These are phyloP conservation scores for Physcomitrellopsis africana DNA, from an alignment of 225 moss, liverwort and hornwort species.

Conservation along the genomic window DNA sequence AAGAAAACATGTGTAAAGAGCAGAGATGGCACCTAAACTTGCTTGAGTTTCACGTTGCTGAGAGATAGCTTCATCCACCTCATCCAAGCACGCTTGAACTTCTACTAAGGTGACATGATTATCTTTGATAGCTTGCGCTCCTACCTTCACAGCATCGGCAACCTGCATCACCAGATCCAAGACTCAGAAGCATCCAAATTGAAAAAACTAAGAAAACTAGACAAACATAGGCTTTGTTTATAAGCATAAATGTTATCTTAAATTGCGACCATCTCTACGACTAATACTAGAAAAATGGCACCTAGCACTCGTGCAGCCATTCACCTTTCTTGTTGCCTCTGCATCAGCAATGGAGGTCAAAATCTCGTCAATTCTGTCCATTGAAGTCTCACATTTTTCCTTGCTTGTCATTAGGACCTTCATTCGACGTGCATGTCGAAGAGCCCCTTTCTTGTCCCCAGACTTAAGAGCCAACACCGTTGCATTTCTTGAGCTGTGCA, in stretches of 20 bases:
- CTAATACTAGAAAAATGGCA: slow-evolving; percentile 1
- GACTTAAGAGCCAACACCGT: slow-evolving; percentile 59
- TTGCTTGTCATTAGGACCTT: slow-evolving; percentile 73
- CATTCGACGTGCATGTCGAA: slow-evolving; percentile 80
- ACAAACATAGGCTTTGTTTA: neutral
- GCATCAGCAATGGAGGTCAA: slow-evolving; percentile 83
- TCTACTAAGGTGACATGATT: slow-evolving; percentile 88
- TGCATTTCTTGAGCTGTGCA: slow-evolving; percentile 64
- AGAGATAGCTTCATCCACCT: slow-evolving; percentile 81
- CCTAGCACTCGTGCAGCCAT: slow-evolving; percentile 25
- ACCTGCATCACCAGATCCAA: slow-evolving; percentile 65
- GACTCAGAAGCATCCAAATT: slow-evolving; percentile 19
- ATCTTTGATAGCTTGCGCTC: slow-evolving; percentile 81
- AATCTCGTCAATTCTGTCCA: slow-evolving; percentile 92
- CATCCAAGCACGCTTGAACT: slow-evolving; percentile 79
- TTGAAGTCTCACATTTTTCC: slow-evolving; percentile 78
- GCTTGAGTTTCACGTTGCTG: slow-evolving; percentile 75
- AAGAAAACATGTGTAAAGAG: slow-evolving; percentile 13
- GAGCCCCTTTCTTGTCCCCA: slow-evolving; percentile 72
- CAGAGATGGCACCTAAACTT: slow-evolving; percentile 53
- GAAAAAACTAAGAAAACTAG: slow-evolving; percentile 2
- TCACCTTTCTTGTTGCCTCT: slow-evolving; percentile 86
- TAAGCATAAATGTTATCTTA: neutral
- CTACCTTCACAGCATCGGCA: slow-evolving; percentile 82
- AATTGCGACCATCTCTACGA: neutral